Evolutionary conservation across 306 rosid genomes (phyloP).

Genomic region (Quercus ilex): DNA sequence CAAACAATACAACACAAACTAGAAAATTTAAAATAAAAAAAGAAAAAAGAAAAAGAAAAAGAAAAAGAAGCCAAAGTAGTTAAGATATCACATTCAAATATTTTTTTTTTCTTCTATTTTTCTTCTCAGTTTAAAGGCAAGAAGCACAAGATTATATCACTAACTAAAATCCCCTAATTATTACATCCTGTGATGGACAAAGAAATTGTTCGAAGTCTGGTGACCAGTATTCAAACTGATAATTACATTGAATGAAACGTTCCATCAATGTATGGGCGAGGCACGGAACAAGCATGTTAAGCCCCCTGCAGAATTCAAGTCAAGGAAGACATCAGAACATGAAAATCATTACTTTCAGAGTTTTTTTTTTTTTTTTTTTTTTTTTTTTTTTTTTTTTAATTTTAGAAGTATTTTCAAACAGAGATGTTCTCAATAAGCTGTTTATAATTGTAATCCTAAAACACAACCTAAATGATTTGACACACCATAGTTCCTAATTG

Average conservation of each 20-base stretch:
- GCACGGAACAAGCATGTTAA: constrained; percentile 26
- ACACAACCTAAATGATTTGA: not conserved
- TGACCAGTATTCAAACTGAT: constrained; percentile 17
- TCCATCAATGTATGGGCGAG: constrained; percentile 26
- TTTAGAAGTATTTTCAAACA: not conserved
- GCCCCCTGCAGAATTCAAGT: constrained; percentile 22
- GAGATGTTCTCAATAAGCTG: not conserved
- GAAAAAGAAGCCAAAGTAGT: not conserved
- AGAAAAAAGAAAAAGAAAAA: not conserved
- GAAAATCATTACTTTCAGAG: not conserved
- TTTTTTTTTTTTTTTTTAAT: no score
- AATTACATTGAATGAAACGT: constrained; percentile 19
- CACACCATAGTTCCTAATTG: not conserved
- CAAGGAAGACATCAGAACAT: constrained; percentile 20
- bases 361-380: not conserved
- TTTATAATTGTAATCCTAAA: not conserved
- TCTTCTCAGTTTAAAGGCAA: constrained; percentile 18
- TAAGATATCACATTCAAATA: constrained; percentile 16
- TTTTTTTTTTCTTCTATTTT: not conserved
- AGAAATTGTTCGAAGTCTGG: constrained; percentile 15
- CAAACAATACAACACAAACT: constrained; percentile 21
- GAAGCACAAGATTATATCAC: constrained; percentile 17
- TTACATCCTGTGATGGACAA: constrained; percentile 36
- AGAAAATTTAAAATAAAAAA: not conserved
- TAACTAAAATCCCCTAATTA: constrained; percentile 33